A percentile compares a stretch with the other conserved stretches of the same genome.
Conservation (phyloP, 208 protist species). For the Leishmania mexicana region DNA sequence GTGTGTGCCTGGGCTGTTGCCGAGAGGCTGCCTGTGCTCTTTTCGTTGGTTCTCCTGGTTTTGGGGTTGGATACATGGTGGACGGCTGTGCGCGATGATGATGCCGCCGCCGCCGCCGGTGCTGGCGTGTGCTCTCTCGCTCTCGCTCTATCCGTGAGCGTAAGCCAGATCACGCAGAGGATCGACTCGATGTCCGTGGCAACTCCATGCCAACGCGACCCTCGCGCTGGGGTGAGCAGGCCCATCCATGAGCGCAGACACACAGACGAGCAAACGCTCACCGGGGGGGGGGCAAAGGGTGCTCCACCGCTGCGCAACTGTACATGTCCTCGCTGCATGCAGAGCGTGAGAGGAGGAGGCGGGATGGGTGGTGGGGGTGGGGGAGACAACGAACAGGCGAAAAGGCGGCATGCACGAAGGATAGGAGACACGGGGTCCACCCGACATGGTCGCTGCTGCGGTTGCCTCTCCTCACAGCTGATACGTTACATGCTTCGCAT, state of each 20-base stretch:
- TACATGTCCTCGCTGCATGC: not conserved
- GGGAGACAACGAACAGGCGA: not conserved
- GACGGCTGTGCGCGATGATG: not conserved
- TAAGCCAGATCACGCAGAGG: not conserved
- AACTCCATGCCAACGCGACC: not conserved
- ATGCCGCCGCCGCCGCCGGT: not conserved
- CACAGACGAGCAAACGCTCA: not conserved
- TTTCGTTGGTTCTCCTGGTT: not conserved
- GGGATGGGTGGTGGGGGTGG: not conserved
- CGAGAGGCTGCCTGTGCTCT: not conserved
- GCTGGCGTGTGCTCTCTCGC: not conserved
- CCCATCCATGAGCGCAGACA: not conserved
- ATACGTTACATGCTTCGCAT: constrained; percentile 41
- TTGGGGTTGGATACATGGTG: not conserved
- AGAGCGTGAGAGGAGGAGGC: not conserved
- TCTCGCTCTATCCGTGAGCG: not conserved
- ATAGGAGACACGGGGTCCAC: not conserved
- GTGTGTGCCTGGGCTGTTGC: not conserved
- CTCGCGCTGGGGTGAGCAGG: not conserved
- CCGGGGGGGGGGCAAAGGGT: not conserved
- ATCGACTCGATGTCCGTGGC: not conserved
- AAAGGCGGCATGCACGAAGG: not conserved
- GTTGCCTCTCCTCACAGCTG: constrained; percentile 16
- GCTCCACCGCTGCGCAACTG: not conserved
- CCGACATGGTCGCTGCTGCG: not conserved